phyloP scores from a whole-genome alignment of 495 filamentous ascomycete species.

The Trichoderma orchidacearum region DNA sequence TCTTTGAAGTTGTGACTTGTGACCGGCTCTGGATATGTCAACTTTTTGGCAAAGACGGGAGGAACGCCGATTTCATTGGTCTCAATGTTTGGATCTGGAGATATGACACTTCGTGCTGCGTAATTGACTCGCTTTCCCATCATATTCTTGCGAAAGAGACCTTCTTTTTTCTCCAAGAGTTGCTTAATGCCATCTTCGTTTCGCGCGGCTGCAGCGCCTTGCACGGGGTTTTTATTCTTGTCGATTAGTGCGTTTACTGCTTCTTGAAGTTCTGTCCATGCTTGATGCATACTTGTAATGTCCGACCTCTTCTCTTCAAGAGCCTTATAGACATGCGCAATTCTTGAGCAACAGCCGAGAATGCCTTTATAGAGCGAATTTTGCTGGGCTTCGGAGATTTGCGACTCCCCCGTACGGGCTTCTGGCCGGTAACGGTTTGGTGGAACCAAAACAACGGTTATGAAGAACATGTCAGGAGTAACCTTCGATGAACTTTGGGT shows the following conservation, averaged over 20 bases:
- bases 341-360: conserved; percentile 50
- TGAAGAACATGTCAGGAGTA: conserved; percentile 83
- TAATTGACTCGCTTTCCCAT: conserved; percentile 99
- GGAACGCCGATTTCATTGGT: conserved; percentile 98
- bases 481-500: conserved; percentile 34
- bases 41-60: conserved; percentile 86
- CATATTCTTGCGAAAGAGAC: conserved; percentile 97
- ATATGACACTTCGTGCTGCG: conserved; percentile 94
- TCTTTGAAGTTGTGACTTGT: conserved; percentile 95
- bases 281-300: conserved; percentile 30
- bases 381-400: conserved; percentile 70
- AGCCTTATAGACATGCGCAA: conserved; percentile 53
- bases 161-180: conserved; percentile 96
- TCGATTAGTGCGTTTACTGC: conserved; percentile 85
- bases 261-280: conserved; percentile 75
- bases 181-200: conserved; percentile 91
- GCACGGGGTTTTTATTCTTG: conserved; percentile 64
- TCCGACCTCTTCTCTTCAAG: conserved; percentile 28
- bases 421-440: conserved; percentile 90
- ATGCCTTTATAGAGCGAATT: conserved; percentile 77
- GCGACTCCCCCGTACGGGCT: conserved; percentile 59
- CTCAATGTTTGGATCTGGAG: conserved; percentile 96
- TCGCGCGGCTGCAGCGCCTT: conserved; percentile 53
- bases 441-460: conserved; percentile 70
- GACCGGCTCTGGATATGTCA: conserved; percentile 95